Conservation (phyloP, 2,329 filamentous ascomycete genomes). For the Aspergillus neotritici region DNA sequence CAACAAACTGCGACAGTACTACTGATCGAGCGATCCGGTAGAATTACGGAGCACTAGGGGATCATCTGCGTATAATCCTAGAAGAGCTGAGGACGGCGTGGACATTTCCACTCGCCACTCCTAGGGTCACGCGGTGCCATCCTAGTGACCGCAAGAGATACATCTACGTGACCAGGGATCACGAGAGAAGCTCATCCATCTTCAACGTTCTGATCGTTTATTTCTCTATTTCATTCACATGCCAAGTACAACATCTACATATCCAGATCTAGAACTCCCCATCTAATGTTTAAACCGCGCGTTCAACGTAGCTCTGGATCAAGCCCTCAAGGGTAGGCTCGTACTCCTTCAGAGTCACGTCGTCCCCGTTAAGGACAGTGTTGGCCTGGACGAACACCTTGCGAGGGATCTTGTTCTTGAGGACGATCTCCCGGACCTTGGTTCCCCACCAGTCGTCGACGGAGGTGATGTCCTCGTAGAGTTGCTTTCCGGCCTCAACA, state of each 20-base stretch:
- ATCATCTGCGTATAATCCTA: too few species aligned
- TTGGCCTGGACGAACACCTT: constrained; percentile 90
- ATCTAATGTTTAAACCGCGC: constrained; percentile 31
- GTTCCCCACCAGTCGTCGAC: constrained; percentile 82
- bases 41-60: too few species aligned
- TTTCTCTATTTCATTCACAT: background rate
- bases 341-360: constrained; percentile 77
- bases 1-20: too few species aligned
- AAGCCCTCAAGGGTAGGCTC: constrained; percentile 74
- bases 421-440: constrained; percentile 62
- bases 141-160: too few species aligned
- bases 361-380: constrained; percentile 64
- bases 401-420: constrained; percentile 56
- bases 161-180: too few species aligned
- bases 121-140: too few species aligned
- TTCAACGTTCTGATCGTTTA: too few species aligned
- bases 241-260: constrained; percentile 2
- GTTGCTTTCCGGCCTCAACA: constrained; percentile 65
- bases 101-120: too few species aligned
- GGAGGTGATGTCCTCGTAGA: constrained; percentile 78
- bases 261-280: background rate
- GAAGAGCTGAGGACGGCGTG: too few species aligned
- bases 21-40: too few species aligned
- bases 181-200: too few species aligned
- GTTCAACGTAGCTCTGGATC: constrained; percentile 73